Evolutionary conservation across 306 rosid species (phyloP), one percentile per base, ranked within the genome.

Genomic region (Adenanthera pavonina): DNA sequence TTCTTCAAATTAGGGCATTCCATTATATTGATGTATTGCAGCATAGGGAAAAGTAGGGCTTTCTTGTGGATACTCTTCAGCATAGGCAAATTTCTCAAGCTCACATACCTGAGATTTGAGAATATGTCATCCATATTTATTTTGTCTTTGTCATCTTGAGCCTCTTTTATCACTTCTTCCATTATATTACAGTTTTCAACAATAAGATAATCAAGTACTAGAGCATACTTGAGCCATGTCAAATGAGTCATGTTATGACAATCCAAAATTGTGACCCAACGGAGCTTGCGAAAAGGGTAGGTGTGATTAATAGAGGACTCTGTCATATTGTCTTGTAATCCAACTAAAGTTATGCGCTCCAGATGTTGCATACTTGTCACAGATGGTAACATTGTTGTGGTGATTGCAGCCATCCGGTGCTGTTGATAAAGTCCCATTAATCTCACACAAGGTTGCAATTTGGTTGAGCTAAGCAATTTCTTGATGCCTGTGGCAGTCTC

Each of bases 401-500:
- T 61, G 8, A 0, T 61, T 11, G 67, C 67, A 11, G 17, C 40
- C n/a, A 33, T 61, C 17, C 12, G 5, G n/a, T 60, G 11, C 12
- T 59, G 11, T 33, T 59, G 65, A 59, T 59, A 30, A 19, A 59
- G 36, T 59, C 65, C 65, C 36, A 59, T 59, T 25, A 59, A 59
- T 59, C 65, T 59, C 65, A 59, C 65, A 25, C 65, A 59, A 8
- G 65, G 15, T 59, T 59, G 20, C 36, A 59, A 59, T 59, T 59
- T 59, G 36, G 65, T 25, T 8, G 65, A 34, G 69, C 44, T 35
- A 6, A 64, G 19, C 19, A 64, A 35, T 64, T 64, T 34, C 69
- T 64, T 34, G n/a, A 64, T 64, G 14, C 44, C 69, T 34, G 69
- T 64, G 20, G 69, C 10, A 34, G 69, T 64, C 69, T 64, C 69